Base-by-base conservation (phyloP, 345 rosid genomes). In the Psidium guajava region DNA sequence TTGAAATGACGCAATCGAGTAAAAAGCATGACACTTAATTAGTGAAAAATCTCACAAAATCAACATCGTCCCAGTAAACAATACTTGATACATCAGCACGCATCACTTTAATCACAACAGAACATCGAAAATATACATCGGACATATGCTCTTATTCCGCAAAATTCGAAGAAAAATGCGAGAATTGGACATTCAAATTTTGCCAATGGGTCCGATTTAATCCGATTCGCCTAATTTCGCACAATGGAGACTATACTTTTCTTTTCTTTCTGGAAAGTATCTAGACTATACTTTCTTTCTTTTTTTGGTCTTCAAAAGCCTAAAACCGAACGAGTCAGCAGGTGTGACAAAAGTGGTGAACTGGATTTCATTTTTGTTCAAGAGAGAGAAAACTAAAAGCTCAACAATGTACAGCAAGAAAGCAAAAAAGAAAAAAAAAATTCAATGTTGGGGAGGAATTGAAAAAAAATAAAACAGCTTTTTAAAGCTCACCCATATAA, bases 401-500 rank as follows among this genome's bases (percentile, higher is more conserved):
- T 69, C 80, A 32, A 69, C 24, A 69, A 69, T 40, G 80, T 36
- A 69, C 80, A 69, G 80, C 80, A 69, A 69, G 47, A 50, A 81
- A 85, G 27, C 59, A 85, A 55, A 44, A 40, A 40, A 40, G 42
- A 47, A 22, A 87, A 87, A 86, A 51, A 82, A 83, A 42, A 40
- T 40, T 42, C 59, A 11, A 52, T n/a, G 5, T 28, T 28, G 52
- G 27, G 28, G 52, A 9, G 6, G 52, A 57, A 57, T 52, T 59
- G 54, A 44, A 22, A 83, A n/a, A 52, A 82, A 87, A 83, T 27
- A 84, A 77, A 25, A 2, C 82, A 82, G 88, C 92, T 91, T 91
- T 91, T 91, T 57, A 92, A 92, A 91, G 92, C 89, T 86, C 89
- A 87, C 95, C 95, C 95, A 86, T 93, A 93, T 94, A 95, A 94